Percentiles rank a stretch among this genome's conserved stretches.
These are phyloP conservation scores for Phytophthora vignae DNA, from an alignment of 352 stramenopile genomes.

Conservation along the genomic window DNA sequence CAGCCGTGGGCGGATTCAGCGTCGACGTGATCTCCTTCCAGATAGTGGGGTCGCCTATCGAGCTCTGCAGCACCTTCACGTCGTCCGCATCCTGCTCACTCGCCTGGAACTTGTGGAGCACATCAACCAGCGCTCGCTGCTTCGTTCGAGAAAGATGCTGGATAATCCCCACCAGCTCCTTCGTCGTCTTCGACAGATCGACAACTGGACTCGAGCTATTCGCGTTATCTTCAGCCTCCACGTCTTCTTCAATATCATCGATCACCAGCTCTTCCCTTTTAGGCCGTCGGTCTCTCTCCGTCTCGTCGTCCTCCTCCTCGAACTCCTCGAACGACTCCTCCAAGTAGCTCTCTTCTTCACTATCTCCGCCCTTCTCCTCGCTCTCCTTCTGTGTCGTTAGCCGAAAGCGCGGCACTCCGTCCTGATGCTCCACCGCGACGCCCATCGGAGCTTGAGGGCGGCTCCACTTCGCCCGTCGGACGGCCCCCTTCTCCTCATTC, in stretches of 20 bases:
- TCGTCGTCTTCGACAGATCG: constrained; percentile 59
- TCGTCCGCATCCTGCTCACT: constrained; percentile 65
- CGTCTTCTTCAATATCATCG: constrained; percentile 36
- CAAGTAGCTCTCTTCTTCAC: constrained; percentile 54
- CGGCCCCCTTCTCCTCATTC: constrained; percentile 14
- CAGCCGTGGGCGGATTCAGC: constrained; percentile 27
- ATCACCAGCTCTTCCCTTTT: constrained; percentile 35
- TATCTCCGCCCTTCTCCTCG: constrained; percentile 14
- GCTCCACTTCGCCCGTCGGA: constrained; percentile 63
- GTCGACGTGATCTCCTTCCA: constrained; percentile 72
- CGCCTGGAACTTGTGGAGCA: constrained; percentile 69
- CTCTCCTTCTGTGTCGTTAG: constrained; percentile 29
- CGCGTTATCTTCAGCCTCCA: constrained; percentile 9
- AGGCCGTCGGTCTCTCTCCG: background rate
- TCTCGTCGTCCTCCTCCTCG: constrained; percentile 48
- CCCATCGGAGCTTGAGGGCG: constrained; percentile 54
- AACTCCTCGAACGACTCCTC: constrained; percentile 90
- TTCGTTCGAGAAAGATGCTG: constrained; percentile 77
- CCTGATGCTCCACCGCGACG: constrained; percentile 46
- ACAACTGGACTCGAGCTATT: constrained; percentile 4
- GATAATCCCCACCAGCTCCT: constrained; percentile 69
- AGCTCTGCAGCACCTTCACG: constrained; percentile 58
- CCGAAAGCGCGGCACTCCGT: constrained; percentile 44
- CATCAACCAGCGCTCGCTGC: constrained; percentile 62
- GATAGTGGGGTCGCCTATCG: constrained; percentile 76